Conservation (phyloP, 1,284 basidiomycete genomes). For the Rhodotorula sp. region DNA sequence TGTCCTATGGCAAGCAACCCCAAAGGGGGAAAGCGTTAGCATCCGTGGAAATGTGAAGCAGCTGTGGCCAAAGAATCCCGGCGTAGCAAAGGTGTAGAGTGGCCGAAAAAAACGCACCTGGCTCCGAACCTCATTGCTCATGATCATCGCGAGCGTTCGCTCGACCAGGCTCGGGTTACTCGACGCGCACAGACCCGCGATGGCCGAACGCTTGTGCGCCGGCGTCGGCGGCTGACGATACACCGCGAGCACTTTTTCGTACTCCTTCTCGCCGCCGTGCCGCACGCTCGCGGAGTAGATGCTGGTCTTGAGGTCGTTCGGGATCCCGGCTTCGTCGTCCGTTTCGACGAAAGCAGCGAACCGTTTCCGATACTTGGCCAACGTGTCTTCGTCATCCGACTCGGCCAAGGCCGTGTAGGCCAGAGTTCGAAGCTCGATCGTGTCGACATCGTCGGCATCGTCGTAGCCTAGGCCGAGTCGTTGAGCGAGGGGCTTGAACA, state of each 20-base stretch:
- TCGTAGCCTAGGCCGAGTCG: slow-evolving; percentile 76
- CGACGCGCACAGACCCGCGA: slow-evolving; percentile 48
- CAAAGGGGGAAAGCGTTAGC: not conserved
- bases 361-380: slow-evolving; percentile 69
- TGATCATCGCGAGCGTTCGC: slow-evolving; percentile 46
- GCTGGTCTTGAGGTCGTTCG: slow-evolving; percentile 50
- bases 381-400: slow-evolving; percentile 56
- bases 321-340: slow-evolving; percentile 74
- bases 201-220: slow-evolving; percentile 49
- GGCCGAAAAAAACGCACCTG: not conserved
- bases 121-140: slow-evolving; percentile 48
- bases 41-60: not conserved
- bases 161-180: slow-evolving; percentile 45
- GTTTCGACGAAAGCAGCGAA: slow-evolving; percentile 71
- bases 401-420: slow-evolving; percentile 66
- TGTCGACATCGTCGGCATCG: slow-evolving; percentile 67
- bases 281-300: slow-evolving; percentile 59
- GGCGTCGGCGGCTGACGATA: slow-evolving; percentile 67
- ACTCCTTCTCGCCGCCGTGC: slow-evolving; percentile 74
- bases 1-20: not conserved
- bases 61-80: too few relatives aligned
- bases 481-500: slow-evolving; percentile 77
- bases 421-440: slow-evolving; percentile 70
- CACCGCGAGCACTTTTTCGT: slow-evolving; percentile 64
- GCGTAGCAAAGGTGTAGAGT: not conserved